Percentiles rank a stretch among this genome's conserved stretches.
Conservation (phyloP, 345 rosid genomes). For the Angophora floribunda region DNA sequence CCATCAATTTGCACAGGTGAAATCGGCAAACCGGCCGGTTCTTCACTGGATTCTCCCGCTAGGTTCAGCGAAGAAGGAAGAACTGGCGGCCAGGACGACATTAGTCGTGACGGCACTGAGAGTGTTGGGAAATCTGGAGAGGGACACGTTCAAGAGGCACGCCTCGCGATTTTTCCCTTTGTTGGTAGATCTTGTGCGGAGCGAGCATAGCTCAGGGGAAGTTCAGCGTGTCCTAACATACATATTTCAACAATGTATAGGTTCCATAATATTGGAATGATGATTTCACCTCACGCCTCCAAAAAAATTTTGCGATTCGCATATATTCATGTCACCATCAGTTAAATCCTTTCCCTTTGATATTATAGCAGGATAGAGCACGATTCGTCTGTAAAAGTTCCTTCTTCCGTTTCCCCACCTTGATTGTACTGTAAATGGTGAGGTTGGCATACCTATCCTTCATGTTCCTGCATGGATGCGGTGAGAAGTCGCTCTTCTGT, state of each 20-base stretch:
- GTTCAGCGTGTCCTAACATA: constrained; percentile 54
- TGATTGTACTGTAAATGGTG: background rate
- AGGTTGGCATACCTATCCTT: background rate
- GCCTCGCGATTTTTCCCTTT: constrained; percentile 45
- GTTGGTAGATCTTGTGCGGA: constrained; percentile 70
- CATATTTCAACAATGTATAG: constrained; percentile 75
- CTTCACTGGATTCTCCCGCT: constrained; percentile 59
- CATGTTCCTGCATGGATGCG: background rate
- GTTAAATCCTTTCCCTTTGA: background rate
- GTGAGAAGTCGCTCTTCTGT: background rate
- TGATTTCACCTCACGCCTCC: background rate
- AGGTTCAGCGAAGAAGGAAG: constrained; percentile 69
- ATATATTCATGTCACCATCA: background rate
- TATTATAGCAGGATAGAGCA: background rate
- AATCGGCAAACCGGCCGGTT: constrained; percentile 11
- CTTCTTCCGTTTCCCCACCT: background rate
- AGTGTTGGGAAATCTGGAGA: constrained; percentile 36
- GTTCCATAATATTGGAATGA: constrained; percentile 45
- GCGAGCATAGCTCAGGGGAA: constrained; percentile 84
- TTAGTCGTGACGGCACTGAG: constrained; percentile 54
- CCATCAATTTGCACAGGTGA: constrained; percentile 1
- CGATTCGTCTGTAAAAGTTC: background rate
- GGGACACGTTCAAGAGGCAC: constrained; percentile 45
- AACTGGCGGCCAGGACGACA: constrained; percentile 63
- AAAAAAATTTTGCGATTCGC: background rate